phyloP scores from a whole-genome alignment of 2,329 filamentous ascomycete species.

The Curvularia eragrostidis region DNA sequence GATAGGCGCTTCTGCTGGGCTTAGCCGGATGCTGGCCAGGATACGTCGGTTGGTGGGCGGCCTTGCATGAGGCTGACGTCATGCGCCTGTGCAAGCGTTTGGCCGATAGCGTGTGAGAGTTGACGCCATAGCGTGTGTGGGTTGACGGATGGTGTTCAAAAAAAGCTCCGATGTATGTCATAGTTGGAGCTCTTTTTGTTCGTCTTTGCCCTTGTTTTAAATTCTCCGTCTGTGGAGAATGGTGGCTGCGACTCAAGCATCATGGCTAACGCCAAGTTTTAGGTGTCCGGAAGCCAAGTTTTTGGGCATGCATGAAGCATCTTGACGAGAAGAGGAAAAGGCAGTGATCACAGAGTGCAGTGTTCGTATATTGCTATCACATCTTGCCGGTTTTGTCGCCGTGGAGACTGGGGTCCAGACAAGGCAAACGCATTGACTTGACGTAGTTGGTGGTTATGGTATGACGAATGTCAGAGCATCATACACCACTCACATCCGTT shows the following conservation, averaged over 20 bases:
- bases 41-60: neutral
- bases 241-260: neutral
- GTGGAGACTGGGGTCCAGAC: neutral
- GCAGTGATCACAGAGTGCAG: neutral
- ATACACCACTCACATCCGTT: neutral
- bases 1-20: neutral
- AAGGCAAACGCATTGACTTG: neutral
- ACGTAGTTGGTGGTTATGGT: slow-evolving; percentile 3
- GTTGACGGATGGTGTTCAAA: neutral
- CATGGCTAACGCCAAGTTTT: slow-evolving; percentile 15
- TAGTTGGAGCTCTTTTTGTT: neutral
- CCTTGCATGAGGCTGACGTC: neutral
- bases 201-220: neutral
- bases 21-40: too few species aligned
- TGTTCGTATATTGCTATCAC: neutral
- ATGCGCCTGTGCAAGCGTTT: neutral
- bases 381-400: neutral
- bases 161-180: slow-evolving; percentile 2
- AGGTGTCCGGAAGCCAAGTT: slow-evolving; percentile 22
- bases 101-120: neutral
- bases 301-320: neutral
- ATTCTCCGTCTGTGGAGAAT: slow-evolving; percentile 1
- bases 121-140: neutral
- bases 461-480: slow-evolving; percentile 7
- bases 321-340: neutral